These are phyloP conservation scores for Hymenochaete sp. DNA, from an alignment of 1,284 basidiomycete species.

Conservation along the genomic window DNA sequence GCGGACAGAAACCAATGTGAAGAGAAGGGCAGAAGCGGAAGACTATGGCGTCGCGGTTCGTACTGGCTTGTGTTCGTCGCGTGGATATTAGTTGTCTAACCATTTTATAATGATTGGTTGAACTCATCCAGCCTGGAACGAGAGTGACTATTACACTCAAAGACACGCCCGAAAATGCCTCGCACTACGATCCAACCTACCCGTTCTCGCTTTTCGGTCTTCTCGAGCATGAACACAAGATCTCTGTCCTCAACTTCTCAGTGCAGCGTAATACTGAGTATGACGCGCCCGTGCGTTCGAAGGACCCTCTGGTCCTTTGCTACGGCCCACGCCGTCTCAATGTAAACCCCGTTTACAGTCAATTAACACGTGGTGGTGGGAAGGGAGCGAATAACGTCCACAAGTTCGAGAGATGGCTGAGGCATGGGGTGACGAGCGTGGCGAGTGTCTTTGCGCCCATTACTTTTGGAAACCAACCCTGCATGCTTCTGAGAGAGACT, in stretches of 20 bases:
- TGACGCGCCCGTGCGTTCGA: conserved; percentile 79
- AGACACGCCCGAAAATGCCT: conserved; percentile 56
- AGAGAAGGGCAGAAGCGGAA: conserved; percentile 54
- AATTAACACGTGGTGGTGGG: conserved; percentile 83
- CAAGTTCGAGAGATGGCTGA: conserved; percentile 92
- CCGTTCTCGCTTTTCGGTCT: conserved; percentile 79
- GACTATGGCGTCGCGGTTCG: conserved; percentile 55
- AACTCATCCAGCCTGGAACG: conserved; percentile 82
- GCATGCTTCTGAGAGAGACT: conserved; percentile 64
- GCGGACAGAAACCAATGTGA: conserved; percentile 74
- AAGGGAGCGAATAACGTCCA: conserved; percentile 94
- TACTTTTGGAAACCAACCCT: conserved; percentile 80
- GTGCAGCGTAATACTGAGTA: conserved; percentile 96
- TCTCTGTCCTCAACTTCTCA: conserved; percentile 87
- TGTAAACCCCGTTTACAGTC: conserved; percentile 86
- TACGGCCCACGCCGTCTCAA: conserved; percentile 81
- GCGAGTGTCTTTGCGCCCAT: conserved; percentile 88
- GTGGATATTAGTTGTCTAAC: conserved; percentile 6
- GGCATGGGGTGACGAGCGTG: conserved; percentile 73
- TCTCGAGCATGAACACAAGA: conserved; percentile 94
- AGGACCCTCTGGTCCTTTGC: conserved; percentile 87
- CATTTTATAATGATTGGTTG: conserved; percentile 13
- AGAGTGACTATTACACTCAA: conserved; percentile 70
- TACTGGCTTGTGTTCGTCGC: conserved; percentile 1
- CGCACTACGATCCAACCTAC: conserved; percentile 26